Base-by-base conservation (phyloP, 805 yeast species). In the Candida glaebosa region DNA sequence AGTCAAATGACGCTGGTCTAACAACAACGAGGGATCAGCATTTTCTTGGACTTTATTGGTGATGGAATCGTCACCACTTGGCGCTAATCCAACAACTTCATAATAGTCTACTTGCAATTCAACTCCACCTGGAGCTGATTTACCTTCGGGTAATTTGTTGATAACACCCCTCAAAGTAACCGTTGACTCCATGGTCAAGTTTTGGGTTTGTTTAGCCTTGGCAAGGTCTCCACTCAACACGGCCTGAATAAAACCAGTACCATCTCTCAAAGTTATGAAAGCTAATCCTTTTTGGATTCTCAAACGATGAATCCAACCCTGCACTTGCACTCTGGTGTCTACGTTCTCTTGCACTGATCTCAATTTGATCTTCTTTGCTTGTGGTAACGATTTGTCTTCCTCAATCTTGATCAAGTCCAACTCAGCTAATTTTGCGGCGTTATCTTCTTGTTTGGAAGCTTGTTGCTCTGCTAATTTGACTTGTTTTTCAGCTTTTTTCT, bases 241-340 rank as follows among this genome's bases (percentile, higher is more conserved):
- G 57, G 87, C 75, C 71, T 93, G 99, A 47, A 93, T 61, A 63
- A 59, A 89, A 2, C 98, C 98, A 30, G 91, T 73, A 54, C 99
- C 99, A 62, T 93, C 99, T 73, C 99, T 84, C 57, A 93, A 71
- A 32, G 95, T 93, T 44, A 95, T 61, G 62, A 93, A 93, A 14
- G 85, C 93, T 36, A 88, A 77, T 35, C 95, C 96, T 72, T 95
- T 93, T 67, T 93, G 98, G 34, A 80, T 54, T 65, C 99, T 83
- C 54, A 95, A 74, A 63, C 99, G 84, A 66, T 93, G 99, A 47
- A 93, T 76, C 99, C 99, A 93, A 47, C 99, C 99, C 50, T 81
- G 81, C 34, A 91, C 83, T 42, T 73, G 61, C 40, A 88, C 88
- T 64, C 99, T 81, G 47, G 70, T 52, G 43, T 81, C 93, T 32